Conservation (phyloP, 441 rosid genomes). For the Iberis amara region DNA sequence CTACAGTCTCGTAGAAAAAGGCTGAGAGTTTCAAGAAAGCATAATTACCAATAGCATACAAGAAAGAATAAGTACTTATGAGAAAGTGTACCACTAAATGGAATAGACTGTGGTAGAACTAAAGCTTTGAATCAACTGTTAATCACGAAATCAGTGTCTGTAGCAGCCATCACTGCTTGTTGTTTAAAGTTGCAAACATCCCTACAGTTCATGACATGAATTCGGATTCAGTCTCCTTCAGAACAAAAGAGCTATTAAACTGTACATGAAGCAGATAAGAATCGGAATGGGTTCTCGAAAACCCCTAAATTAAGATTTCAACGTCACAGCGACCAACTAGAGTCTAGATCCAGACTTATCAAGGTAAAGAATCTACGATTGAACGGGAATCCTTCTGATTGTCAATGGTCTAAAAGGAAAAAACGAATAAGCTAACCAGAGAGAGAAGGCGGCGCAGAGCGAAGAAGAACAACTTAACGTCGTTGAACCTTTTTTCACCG, state of each 20-base stretch:
- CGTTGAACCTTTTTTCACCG: slow-evolving; percentile 10
- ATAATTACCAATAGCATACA: background rate
- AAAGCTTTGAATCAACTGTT: background rate
- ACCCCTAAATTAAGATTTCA: slow-evolving; percentile 9
- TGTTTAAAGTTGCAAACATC: background rate
- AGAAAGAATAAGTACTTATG: background rate
- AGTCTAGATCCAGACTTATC: slow-evolving; percentile 15
- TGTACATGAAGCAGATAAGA: background rate
- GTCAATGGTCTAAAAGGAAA: background rate
- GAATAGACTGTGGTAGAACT: background rate
- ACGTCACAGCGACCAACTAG: background rate
- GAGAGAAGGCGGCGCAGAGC: slow-evolving; percentile 1
- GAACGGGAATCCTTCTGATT: background rate
- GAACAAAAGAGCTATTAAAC: background rate
- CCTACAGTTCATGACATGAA: background rate
- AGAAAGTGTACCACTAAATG: background rate
- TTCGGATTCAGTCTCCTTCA: background rate
- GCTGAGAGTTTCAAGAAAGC: slow-evolving; percentile 1
- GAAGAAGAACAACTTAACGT: slow-evolving; percentile 3
- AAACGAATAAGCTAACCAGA: slow-evolving; percentile 12
- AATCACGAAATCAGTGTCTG: background rate
- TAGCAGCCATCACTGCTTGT: slow-evolving; percentile 2
- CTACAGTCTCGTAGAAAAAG: background rate
- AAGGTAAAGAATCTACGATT: background rate
- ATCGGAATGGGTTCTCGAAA: slow-evolving; percentile 7